Percentiles rank a stretch among this genome's conserved stretches.
These are phyloP conservation scores for Butyriboletus loyo DNA, from an alignment of 768 basidiomycete genomes.

Conservation along the genomic window DNA sequence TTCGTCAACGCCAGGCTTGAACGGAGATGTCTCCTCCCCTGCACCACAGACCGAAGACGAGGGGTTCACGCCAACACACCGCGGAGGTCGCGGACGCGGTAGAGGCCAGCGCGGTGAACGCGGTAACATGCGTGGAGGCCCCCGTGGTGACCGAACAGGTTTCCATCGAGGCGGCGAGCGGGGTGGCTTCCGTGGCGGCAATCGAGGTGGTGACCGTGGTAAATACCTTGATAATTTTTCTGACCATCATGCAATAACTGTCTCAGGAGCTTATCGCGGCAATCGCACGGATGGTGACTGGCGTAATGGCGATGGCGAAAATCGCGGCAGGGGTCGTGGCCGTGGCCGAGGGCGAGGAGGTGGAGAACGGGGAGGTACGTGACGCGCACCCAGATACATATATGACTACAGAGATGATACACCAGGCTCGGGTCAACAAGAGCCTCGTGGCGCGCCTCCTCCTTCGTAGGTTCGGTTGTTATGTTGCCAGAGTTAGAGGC, in stretches of 20 bases:
- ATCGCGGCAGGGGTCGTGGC: conserved; percentile 40
- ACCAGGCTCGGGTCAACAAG: conserved; percentile 22
- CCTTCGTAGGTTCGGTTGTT: conserved; percentile 9
- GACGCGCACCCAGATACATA: background rate
- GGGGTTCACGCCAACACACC: conserved; percentile 50
- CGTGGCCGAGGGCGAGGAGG: conserved; percentile 45
- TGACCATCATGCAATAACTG: background rate
- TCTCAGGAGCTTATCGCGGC: conserved; percentile 16
- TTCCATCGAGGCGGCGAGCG: conserved; percentile 38
- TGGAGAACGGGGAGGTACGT: conserved; percentile 41
- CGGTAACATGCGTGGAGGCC: conserved; percentile 40
- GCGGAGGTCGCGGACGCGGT: conserved; percentile 49
- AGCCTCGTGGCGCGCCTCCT: conserved; percentile 18
- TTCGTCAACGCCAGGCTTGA: conserved; percentile 14
- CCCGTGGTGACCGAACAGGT: conserved; percentile 36
- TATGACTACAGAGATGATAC: background rate
- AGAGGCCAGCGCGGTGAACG: conserved; percentile 42
- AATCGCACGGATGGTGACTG: conserved; percentile 41
- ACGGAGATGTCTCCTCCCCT: conserved; percentile 22
- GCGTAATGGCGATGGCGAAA: conserved; percentile 43
- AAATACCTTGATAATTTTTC: conserved; percentile 1
- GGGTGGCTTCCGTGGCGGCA: conserved; percentile 34
- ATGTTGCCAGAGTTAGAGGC: background rate
- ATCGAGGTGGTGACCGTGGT: conserved; percentile 30
- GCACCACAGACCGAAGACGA: conserved; percentile 47